Percentiles rank a stretch among this genome's conserved stretches.
phyloP scores from a whole-genome alignment of 2,329 filamentous ascomycete species.

The Hymenoscyphus infarciens region DNA sequence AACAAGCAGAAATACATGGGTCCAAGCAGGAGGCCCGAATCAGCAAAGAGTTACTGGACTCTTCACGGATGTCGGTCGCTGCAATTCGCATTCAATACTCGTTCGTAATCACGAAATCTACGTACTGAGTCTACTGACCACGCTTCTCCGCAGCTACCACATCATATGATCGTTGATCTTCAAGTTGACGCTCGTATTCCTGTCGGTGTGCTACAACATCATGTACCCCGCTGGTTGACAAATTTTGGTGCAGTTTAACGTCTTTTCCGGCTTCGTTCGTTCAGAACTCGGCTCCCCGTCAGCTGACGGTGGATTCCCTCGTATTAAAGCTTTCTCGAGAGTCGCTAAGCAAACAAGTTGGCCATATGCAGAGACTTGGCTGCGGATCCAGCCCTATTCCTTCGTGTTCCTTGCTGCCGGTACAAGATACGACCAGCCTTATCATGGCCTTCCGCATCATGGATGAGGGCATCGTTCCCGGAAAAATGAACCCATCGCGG shows the following conservation, averaged over 20 bases:
- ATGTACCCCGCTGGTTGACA: not conserved
- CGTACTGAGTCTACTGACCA: too few species aligned
- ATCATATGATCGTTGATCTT: not conserved
- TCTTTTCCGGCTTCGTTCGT: too few species aligned
- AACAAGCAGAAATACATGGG: not conserved
- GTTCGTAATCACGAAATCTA: not conserved
- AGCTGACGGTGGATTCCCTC: not conserved
- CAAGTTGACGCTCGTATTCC: not conserved
- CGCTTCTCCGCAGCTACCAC: too few species aligned
- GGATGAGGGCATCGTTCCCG: not conserved
- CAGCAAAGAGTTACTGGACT: not conserved
- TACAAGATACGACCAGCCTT: not conserved
- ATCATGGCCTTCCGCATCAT: not conserved
- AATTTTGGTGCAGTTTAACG: too few species aligned
- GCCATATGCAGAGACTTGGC: not conserved
- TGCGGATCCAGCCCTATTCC: not conserved
- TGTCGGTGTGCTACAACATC: not conserved
- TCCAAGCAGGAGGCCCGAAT: not conserved
- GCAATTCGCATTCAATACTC: not conserved
- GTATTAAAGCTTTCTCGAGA: not conserved
- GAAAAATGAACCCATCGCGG: not conserved
- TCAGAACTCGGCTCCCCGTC: not conserved
- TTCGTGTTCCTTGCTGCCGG: not conserved
- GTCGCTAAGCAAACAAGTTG: not conserved
- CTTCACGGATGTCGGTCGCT: not conserved